Conservation (phyloP, 805 yeast species). For the Cyberlindnera sargentensis region DNA sequence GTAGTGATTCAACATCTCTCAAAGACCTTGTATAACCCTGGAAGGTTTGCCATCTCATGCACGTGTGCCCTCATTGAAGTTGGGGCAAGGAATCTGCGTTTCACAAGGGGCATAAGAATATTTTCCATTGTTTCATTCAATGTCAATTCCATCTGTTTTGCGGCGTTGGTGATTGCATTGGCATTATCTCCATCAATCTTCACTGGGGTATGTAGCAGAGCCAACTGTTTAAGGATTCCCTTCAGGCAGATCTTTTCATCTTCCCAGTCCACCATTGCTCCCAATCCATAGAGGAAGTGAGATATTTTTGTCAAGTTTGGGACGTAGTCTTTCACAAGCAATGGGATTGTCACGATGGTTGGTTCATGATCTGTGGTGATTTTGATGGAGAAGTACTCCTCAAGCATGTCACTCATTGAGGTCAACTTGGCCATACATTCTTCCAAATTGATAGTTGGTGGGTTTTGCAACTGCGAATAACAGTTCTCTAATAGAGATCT, state of each 20-base stretch:
- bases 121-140: constrained; percentile 43
- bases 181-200: neutral
- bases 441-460: constrained; percentile 17
- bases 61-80: constrained; percentile 43
- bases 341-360: constrained; percentile 50
- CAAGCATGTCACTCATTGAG: constrained; percentile 67
- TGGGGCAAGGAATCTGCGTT: constrained; percentile 60
- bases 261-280: constrained; percentile 51
- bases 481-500: constrained; percentile 4
- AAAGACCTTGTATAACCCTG: constrained; percentile 85
- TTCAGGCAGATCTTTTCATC: constrained; percentile 64
- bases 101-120: constrained; percentile 57
- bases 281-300: constrained; percentile 56
- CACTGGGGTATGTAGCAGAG: constrained; percentile 65
- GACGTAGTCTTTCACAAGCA: constrained; percentile 53
- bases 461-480: constrained; percentile 4
- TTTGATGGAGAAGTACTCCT: constrained; percentile 66
- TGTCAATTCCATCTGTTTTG: constrained; percentile 21
- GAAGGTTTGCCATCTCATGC: constrained; percentile 83
- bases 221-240: constrained; percentile 59
- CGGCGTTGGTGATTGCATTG: too few relatives aligned
- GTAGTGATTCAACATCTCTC: constrained; percentile 63
- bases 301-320: constrained; percentile 66
- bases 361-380: constrained; percentile 28
- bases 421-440: constrained; percentile 24